Evolutionary conservation across 352 stramenopile genomes (phyloP).

Genomic region (Pythium guiyangense): DNA sequence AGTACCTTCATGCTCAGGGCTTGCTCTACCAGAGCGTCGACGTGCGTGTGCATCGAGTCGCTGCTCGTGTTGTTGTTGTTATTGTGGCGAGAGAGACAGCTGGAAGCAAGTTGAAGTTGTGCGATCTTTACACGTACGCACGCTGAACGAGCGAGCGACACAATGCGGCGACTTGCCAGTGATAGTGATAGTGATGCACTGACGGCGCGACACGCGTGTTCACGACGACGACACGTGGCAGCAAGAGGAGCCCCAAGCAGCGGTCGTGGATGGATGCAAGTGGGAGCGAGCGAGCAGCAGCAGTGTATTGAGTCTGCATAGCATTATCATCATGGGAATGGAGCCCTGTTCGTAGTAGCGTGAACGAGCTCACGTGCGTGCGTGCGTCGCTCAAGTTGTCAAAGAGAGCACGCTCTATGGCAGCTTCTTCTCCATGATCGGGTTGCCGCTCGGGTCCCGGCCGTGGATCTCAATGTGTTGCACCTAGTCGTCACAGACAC

Average conservation of each 20-base stretch:
- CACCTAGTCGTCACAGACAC: slow-evolving; percentile 24
- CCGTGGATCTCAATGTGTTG: slow-evolving; percentile 88
- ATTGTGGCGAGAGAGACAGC: background rate
- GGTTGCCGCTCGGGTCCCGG: slow-evolving; percentile 53
- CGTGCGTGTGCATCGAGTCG: background rate
- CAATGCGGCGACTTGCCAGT: background rate
- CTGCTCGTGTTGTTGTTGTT: background rate
- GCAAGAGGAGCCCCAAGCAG: background rate
- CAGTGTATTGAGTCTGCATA: background rate
- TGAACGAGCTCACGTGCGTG: background rate
- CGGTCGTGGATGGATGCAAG: background rate
- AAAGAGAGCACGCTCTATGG: slow-evolving; percentile 36
- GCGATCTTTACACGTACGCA: slow-evolving; percentile 4
- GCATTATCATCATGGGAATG: no score
- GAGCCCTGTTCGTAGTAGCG: background rate
- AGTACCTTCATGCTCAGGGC: slow-evolving; percentile 66
- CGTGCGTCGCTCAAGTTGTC: background rate
- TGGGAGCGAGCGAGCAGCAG: background rate
- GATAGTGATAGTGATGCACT: no score
- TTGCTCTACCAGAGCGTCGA: slow-evolving; percentile 62
- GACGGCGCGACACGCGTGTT: background rate
- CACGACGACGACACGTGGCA: background rate
- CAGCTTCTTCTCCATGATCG: slow-evolving; percentile 84
- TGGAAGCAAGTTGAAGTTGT: background rate
- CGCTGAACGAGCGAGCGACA: background rate